Percentiles rank a stretch among this genome's conserved stretches.
phyloP scores from a whole-genome alignment of 2,329 filamentous ascomycete species.

The Metarhizium anisopliae region DNA sequence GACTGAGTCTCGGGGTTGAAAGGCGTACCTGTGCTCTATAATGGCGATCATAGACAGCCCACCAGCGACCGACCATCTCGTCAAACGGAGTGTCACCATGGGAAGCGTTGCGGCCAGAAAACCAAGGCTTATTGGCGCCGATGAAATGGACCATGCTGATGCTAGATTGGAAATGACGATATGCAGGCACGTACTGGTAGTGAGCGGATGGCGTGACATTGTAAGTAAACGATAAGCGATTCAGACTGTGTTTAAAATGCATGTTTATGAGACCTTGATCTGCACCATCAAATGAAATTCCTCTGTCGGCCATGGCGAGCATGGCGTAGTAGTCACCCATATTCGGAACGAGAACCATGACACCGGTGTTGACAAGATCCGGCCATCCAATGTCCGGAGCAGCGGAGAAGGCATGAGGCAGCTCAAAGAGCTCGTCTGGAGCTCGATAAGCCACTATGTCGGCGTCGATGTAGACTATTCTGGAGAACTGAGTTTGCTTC shows the following conservation, averaged over 20 bases:
- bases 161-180: conserved; percentile 80
- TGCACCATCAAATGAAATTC: conserved; percentile 92
- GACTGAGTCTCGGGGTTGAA: not conserved
- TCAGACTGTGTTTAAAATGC: conserved; percentile 76
- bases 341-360: conserved; percentile 85
- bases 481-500: conserved; percentile 82
- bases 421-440: conserved; percentile 82
- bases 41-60: conserved; percentile 87
- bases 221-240: conserved; percentile 88
- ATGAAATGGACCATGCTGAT: conserved; percentile 95
- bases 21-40: conserved; percentile 48
- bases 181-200: conserved; percentile 96
- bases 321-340: conserved; percentile 83
- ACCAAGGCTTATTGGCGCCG: conserved; percentile 85
- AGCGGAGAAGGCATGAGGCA: conserved; percentile 52
- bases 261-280: conserved; percentile 95
- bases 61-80: conserved; percentile 83
- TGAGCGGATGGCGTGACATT: conserved; percentile 95
- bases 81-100: conserved; percentile 59
- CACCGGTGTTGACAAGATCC: conserved; percentile 94
- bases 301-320: conserved; percentile 71
- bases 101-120: conserved; percentile 46
- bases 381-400: conserved; percentile 97
- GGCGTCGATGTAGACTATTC: conserved; percentile 90
- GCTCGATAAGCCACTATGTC: conserved; percentile 87